Base-by-base conservation (phyloP, 306 rosid genomes). In the Quercus parvula region DNA sequence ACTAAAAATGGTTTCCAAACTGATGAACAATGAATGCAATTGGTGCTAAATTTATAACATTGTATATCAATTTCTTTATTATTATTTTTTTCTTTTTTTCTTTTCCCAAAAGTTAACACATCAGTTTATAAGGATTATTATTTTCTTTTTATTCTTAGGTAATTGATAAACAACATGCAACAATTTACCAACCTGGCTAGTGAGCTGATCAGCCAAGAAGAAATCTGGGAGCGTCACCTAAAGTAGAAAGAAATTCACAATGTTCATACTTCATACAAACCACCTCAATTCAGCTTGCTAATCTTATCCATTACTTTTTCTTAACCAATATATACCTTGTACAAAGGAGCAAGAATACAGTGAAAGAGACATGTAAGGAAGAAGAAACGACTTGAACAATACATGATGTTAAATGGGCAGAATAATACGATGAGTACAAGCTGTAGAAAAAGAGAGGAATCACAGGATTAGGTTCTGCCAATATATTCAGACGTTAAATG, bases 151-250 rank as follows among this genome's bases (percentile, higher is more conserved):
- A 38, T 38, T 38, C 44, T 38, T 38, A 38, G 44, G 44, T 38
- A 1, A 10, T 49, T 49, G 54, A 49, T 49, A 49, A 10, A 49
- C 14, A 49, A 3, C 54, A 12, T 49, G 1, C 15, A 12, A 10
- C 54, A 49, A 10, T 49, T 49, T 49, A 49, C 54, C 54, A 49
- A 49, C 54, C 54, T 91, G 96, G 81, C 96, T 91, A 3, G 96
- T 91, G 31, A 91, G 78, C 75, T 91, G 96, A 86, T 91, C 92
- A 54, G 89, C 93, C 90, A 91, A 85, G 76, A 89, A 86, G 88
- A 91, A 91, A 82, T 91, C 94, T 20, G 94, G 86, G 59, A 91
- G 86, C 71, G 89, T 80, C 58, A 91, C 96, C 96, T 91, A 86
- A 51, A 33, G 41, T 20, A 62, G 70, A 76, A 31, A 20, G 46